A percentile compares a stretch with the other conserved stretches of the same genome.
Conservation (phyloP, 73 alveolate species). For the Symbiodinium natans region DNA sequence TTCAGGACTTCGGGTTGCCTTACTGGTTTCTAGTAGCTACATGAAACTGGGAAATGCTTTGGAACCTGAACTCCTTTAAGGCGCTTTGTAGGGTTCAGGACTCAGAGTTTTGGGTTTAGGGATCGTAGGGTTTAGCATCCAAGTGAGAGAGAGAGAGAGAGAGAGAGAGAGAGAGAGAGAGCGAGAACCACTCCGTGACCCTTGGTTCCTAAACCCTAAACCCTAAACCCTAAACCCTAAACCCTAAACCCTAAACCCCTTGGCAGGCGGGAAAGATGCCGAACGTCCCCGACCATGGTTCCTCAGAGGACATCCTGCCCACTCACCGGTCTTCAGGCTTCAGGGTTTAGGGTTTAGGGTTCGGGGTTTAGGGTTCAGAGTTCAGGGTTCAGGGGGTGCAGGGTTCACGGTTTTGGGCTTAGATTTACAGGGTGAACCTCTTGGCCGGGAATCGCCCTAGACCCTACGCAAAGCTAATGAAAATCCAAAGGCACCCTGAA, state of each 20-base stretch:
- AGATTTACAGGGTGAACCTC: background rate
- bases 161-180: too few relatives aligned
- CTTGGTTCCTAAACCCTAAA: background rate
- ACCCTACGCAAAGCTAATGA: background rate
- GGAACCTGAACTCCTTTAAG: too few relatives aligned
- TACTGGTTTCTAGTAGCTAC: too few relatives aligned
- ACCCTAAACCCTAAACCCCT: too few relatives aligned
- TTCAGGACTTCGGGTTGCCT: background rate
- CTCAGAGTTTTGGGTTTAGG: too few relatives aligned
- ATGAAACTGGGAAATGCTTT: too few relatives aligned
- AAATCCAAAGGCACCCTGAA: background rate
- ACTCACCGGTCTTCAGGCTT: background rate
- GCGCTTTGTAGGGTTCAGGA: too few relatives aligned
- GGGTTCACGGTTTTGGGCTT: background rate
- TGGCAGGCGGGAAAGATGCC: background rate
- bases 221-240: background rate
- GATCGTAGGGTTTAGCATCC: too few relatives aligned
- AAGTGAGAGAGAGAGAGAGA: too few relatives aligned
- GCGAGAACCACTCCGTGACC: too few relatives aligned
- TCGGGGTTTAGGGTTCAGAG: too few relatives aligned
- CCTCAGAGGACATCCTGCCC: background rate
- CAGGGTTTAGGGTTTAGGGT: background rate
- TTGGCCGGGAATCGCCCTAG: too few relatives aligned
- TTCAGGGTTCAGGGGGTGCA: background rate
- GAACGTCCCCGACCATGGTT: background rate